Evolutionary conservation across 1,139 yeast genomes (phyloP), one percentile per base, ranked within the genome.

Genomic region (Nematodospora anomalae): DNA sequence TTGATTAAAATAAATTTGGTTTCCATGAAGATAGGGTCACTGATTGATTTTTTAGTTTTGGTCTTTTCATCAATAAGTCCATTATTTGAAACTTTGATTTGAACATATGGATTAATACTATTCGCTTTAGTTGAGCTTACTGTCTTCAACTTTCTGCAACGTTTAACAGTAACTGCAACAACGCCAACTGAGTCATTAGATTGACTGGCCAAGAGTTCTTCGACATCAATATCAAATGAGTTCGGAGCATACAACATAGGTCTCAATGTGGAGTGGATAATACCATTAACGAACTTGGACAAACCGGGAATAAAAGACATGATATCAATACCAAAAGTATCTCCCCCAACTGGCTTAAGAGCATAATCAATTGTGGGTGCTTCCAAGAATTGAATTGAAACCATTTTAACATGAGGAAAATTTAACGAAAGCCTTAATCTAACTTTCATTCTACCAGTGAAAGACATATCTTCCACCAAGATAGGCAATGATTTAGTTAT

Each of bases 291-390:
- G 52, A 83, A 79, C n/a, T 79, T 67, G 24, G 87, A 74, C 53
- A 85, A 75, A 43, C 92, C 92, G 4, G 95, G 95, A 46, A 85
- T 74, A 48, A 83, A 72, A 1, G 90, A 80, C 94, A 85, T 85
- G 45, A 85, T 76, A 64, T 85, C 95, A 37, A 85, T 57, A 45
- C 95, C 95, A 43, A 84, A 71, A 12, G 89, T 80, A 55, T 84
- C 90, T 62, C 94, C 94, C 57, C 92, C 92, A 38, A 84, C 83
- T n/a, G 95, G 95, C 54, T 84, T 84, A 63, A 85, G 74, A 14
- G 80, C 82, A 56, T 83, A 84, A 55, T 82, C 90, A 53, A 84
- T 82, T 15, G 73, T 68, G 28, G 94, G 92, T 16, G 90, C 83
- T 57, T 84, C 92, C 53, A 84, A 66, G 51, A 85, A 78, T 48